phyloP scores from a whole-genome alignment of 768 basidiomycete genomes.

The Psilocybe cubensis region DNA sequence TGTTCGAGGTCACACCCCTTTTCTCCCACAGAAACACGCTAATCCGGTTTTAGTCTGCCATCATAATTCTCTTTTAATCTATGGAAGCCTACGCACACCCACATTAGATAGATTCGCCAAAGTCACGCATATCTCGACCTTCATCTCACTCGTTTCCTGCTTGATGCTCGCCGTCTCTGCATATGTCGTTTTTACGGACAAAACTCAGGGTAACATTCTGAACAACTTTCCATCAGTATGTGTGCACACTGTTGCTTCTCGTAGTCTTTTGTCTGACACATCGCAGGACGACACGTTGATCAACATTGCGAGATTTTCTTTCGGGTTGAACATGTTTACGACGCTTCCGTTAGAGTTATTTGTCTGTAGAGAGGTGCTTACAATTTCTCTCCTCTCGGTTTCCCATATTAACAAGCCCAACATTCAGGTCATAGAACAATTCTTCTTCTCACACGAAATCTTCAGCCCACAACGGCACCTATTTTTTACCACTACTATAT shows the following conservation, averaged over 20 bases:
- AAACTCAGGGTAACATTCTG: constrained; percentile 92
- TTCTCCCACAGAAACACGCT: background rate
- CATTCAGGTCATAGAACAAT: constrained; percentile 87
- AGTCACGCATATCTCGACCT: constrained; percentile 92
- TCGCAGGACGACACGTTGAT: constrained; percentile 80
- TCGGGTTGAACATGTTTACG: constrained; percentile 97
- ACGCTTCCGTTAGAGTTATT: constrained; percentile 96
- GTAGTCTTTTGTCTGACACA: background rate
- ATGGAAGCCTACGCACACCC: constrained; percentile 89
- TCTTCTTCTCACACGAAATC: constrained; percentile 87
- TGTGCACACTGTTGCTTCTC: constrained; percentile 18
- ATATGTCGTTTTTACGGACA: constrained; percentile 88
- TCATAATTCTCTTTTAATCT: constrained; percentile 96
- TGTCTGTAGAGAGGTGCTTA: constrained; percentile 96
- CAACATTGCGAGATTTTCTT: constrained; percentile 93
- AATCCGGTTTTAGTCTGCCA: constrained; percentile 70
- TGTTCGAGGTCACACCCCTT: constrained; percentile 3
- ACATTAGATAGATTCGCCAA: constrained; percentile 92
- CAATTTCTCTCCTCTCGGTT: background rate
- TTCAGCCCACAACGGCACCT: constrained; percentile 86
- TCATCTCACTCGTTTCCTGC: constrained; percentile 84
- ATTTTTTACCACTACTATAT: constrained; percentile 86
- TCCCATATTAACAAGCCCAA: background rate
- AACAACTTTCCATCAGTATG: constrained; percentile 87
- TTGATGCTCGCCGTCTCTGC: constrained; percentile 83